Evolutionary conservation across 2,329 filamentous ascomycete species (phyloP).

Genomic region (Acephala macrosclerotiorum): DNA sequence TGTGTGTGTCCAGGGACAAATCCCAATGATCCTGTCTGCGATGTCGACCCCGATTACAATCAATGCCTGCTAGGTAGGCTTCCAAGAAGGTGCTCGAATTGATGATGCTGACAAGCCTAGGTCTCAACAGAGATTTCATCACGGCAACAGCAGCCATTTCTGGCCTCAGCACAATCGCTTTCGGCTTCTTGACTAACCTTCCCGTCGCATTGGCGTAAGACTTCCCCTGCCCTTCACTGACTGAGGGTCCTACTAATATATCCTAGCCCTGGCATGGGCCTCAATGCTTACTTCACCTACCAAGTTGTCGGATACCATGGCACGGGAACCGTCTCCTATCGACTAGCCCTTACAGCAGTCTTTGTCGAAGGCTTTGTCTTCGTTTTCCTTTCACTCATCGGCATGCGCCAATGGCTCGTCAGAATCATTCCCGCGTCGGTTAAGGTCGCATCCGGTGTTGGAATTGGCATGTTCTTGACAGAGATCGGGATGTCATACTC

Average conservation of each 20-base stretch:
- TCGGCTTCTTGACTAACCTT: conserved; percentile 83
- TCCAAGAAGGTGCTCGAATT: not conserved
- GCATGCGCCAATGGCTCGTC: conserved; percentile 77
- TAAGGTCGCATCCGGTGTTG: conserved; percentile 70
- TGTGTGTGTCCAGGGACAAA: conserved; percentile 62
- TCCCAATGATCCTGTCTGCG: conserved; percentile 40
- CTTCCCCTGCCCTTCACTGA: conserved; percentile 9
- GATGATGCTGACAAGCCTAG: conserved; percentile 44
- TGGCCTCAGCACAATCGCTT: conserved; percentile 76
- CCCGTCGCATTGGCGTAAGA: conserved; percentile 77
- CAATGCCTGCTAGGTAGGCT: conserved; percentile 49
- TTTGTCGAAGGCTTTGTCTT: conserved; percentile 72
- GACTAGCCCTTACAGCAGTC: conserved; percentile 67
- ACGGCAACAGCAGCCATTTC: conserved; percentile 85
- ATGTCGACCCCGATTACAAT: conserved; percentile 49
- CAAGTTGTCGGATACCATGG: conserved; percentile 70
- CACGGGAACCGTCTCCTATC: conserved; percentile 62
- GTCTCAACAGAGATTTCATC: conserved; percentile 77
- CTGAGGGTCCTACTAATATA: conserved; percentile 18
- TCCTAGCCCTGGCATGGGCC: conserved; percentile 68
- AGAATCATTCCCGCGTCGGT: conserved; percentile 69
- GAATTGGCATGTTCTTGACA: conserved; percentile 70
- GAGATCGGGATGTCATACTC: conserved; percentile 76
- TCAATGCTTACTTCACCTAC: conserved; percentile 73
- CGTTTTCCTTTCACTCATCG: conserved; percentile 68